phyloP scores from a whole-genome alignment of 768 basidiomycete genomes.

The Leccinellum rugosiceps region DNA sequence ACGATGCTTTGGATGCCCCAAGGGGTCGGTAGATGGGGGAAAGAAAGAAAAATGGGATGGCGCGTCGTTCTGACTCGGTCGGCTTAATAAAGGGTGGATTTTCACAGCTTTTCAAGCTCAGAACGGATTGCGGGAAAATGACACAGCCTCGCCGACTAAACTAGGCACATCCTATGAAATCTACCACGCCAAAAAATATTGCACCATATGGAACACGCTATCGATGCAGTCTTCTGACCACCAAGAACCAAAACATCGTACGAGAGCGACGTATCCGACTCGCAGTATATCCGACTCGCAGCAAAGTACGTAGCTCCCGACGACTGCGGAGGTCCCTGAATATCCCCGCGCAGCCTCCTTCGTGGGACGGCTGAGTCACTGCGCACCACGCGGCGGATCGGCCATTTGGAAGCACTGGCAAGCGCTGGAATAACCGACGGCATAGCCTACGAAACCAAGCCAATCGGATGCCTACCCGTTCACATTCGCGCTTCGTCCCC shows the following conservation, averaged over 20 bases:
- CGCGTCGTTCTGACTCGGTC: slow-evolving; percentile 23
- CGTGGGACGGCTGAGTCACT: slow-evolving; percentile 6
- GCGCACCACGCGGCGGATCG: background rate
- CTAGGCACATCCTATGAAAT: slow-evolving; percentile 2
- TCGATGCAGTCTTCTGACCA: background rate
- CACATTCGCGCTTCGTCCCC: background rate
- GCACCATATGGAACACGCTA: background rate
- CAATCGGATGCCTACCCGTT: slow-evolving; percentile 9
- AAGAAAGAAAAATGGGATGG: slow-evolving; percentile 5
- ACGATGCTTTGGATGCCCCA: slow-evolving; percentile 20
- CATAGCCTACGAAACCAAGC: slow-evolving; percentile 1
- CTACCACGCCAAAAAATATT: background rate
- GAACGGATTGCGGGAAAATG: slow-evolving; percentile 26
- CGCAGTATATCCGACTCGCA: background rate
- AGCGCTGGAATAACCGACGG: slow-evolving; percentile 8
- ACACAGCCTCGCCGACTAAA: slow-evolving; percentile 18
- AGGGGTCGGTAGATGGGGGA: slow-evolving; percentile 19
- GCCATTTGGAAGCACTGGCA: slow-evolving; percentile 1
- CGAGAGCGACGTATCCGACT: background rate
- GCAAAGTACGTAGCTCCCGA: slow-evolving; percentile 7
- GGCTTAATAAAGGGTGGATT: slow-evolving; percentile 28
- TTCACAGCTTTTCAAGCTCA: slow-evolving; percentile 38
- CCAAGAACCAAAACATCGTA: background rate
- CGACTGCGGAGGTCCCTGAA: slow-evolving; percentile 13
- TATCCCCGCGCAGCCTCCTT: slow-evolving; percentile 1